phyloP scores from a whole-genome alignment of 2,329 filamentous ascomycete species.

The Immersiporthe knoxdaviesiana region DNA sequence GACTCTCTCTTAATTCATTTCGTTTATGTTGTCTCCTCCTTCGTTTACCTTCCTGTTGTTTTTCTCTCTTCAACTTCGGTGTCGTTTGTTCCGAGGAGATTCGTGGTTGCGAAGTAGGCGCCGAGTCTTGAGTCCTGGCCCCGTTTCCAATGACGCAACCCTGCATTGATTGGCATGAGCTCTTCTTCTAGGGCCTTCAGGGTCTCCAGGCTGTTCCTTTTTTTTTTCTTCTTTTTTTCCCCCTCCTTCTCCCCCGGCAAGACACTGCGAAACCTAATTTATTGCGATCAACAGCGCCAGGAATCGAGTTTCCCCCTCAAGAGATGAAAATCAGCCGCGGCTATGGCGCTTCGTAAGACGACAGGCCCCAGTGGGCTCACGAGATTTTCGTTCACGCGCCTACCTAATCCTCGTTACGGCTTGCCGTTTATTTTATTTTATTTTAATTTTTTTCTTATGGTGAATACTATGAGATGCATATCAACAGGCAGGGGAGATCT shows the following conservation, averaged over 20 bases:
- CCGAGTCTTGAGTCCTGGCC: not conserved
- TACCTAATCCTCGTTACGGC: not conserved
- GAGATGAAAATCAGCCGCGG: slow-evolving; percentile 10
- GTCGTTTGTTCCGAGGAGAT: not conserved
- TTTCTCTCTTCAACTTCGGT: not conserved
- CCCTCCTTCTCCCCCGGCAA: too few species aligned
- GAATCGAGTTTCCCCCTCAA: slow-evolving; percentile 10
- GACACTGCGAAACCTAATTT: not conserved
- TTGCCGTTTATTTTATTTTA: not conserved
- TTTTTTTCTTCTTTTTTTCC: not conserved
- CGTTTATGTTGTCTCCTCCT: not conserved
- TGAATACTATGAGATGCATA: too few species aligned
- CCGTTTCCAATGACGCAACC: slow-evolving; percentile 25
- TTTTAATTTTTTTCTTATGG: too few species aligned
- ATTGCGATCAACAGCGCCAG: slow-evolving; percentile 13
- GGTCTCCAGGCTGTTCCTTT: not conserved
- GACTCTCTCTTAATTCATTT: not conserved
- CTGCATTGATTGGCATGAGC: slow-evolving; percentile 16
- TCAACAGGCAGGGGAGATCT: not conserved
- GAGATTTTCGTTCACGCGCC: not conserved
- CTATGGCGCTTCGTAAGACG: slow-evolving; percentile 12
- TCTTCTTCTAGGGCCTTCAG: slow-evolving; percentile 21
- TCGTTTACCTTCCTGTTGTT: not conserved
- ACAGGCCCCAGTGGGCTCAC: not conserved
- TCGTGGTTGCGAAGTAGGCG: not conserved